These are phyloP conservation scores for Lizonia empirigonia DNA, from an alignment of 2,329 filamentous ascomycete species.

Conservation along the genomic window DNA sequence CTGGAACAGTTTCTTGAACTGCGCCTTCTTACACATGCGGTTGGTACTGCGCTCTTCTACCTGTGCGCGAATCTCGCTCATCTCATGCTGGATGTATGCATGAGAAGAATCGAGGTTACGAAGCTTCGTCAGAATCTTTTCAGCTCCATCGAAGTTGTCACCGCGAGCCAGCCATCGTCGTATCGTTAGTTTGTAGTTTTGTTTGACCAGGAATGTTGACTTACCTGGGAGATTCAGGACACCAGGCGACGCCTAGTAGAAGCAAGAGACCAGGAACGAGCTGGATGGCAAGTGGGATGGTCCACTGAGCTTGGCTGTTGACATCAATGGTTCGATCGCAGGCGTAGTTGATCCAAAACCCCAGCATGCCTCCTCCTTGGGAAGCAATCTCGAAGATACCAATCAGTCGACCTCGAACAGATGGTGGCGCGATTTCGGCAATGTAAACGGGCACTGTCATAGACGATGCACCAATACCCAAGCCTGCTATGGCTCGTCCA, in stretches of 20 bases:
- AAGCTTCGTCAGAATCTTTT: conserved; percentile 51
- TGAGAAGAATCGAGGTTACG: conserved; percentile 53
- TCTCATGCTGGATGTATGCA: conserved; percentile 55
- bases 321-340: conserved; percentile 50
- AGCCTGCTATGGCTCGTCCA: conserved; percentile 47
- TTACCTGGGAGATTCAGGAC: conserved; percentile 41
- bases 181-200: neutral
- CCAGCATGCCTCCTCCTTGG: conserved; percentile 63
- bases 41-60: conserved; percentile 40
- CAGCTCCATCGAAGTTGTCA: conserved; percentile 49
- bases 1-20: conserved; percentile 47
- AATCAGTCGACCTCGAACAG: conserved; percentile 67
- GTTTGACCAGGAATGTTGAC: neutral
- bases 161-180: conserved; percentile 32
- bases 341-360: conserved; percentile 53
- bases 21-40: conserved; percentile 35
- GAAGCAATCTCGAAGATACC: conserved; percentile 71
- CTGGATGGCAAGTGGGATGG: conserved; percentile 63
- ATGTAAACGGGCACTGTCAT: conserved; percentile 49
- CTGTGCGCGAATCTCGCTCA: conserved; percentile 54
- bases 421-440: conserved; percentile 59
- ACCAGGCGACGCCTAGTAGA: conserved; percentile 45
- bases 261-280: conserved; percentile 50
- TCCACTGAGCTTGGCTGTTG: conserved; percentile 62
- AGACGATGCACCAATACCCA: conserved; percentile 48